Conservation (phyloP, 805 yeast genomes). For the Candida railenensis region DNA sequence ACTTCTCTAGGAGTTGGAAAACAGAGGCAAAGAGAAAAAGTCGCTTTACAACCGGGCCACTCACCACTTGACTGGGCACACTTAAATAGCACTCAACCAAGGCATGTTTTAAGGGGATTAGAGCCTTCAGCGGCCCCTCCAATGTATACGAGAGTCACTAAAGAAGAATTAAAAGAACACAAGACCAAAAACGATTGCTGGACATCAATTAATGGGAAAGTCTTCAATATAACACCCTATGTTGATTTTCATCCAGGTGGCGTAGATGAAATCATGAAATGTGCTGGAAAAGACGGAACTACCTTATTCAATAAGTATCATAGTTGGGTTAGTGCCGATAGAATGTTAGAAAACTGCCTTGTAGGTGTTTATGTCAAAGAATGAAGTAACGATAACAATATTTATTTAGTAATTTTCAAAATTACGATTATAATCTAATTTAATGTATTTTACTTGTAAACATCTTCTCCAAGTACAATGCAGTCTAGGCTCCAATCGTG, state of each 20-base stretch:
- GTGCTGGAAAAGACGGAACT: slow-evolving; percentile 87
- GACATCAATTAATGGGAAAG: slow-evolving; percentile 78
- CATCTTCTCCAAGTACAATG: slow-evolving; percentile 43
- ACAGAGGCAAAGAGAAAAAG: slow-evolving; percentile 42
- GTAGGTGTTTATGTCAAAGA: slow-evolving; percentile 53
- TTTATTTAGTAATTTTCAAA: slow-evolving; percentile 1
- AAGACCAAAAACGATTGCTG: slow-evolving; percentile 69
- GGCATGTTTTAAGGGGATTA: slow-evolving; percentile 53
- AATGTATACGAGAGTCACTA: slow-evolving; percentile 46
- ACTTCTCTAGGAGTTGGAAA: slow-evolving; percentile 8
- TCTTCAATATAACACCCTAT: slow-evolving; percentile 85
- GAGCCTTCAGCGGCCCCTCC: slow-evolving; percentile 54
- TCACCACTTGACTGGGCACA: slow-evolving; percentile 88
- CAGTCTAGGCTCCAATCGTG: slow-evolving; percentile 65
- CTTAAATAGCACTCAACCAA: slow-evolving; percentile 42
- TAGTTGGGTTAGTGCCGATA: slow-evolving; percentile 76
- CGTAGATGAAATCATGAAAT: slow-evolving; percentile 65
- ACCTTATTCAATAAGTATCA: slow-evolving; percentile 68
- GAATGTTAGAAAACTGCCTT: slow-evolving; percentile 74
- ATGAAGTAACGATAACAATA: background rate
- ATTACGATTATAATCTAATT: background rate
- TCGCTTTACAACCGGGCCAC: slow-evolving; percentile 70
- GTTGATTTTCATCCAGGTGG: slow-evolving; percentile 94
- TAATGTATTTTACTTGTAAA: slow-evolving; percentile 8
- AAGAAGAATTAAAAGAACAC: slow-evolving; percentile 61